Base-by-base conservation (phyloP, 2,329 filamentous ascomycete species). In the Cladosporium sp. region DNA sequence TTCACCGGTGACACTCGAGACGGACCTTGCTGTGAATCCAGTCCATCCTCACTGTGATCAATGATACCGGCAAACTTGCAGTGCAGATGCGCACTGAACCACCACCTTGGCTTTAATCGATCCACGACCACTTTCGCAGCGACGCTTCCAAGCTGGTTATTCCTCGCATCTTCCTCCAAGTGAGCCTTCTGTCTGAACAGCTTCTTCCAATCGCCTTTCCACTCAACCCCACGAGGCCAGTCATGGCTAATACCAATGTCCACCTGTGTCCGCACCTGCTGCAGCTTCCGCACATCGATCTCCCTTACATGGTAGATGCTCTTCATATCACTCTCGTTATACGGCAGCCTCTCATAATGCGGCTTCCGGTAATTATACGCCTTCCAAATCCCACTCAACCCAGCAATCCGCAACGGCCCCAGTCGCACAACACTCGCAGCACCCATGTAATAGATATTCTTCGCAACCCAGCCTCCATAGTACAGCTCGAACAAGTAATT, bases 391-490 rank as follows among this genome's bases (percentile, higher is more conserved):
- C 95, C 95, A 63, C 92, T 95, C 77, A 98, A 83, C 5, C 90
- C 94, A 41, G 92, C 92, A 68, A 99, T 96, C 26, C 95, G 88
- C 59, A 99, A 80, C 1, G 92, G 90, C 0, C 94, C 94, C 36
- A 96, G 83, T 21, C 90, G 89, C 49, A 99, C 77, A 10, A 99
- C 89, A 75, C 96, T 97, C 67, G 95, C 92, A 38, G 93, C 92
- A 59, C 95, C 95, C 77, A 98, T 85, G 80, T 97, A 99, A 83
- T 97, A 99, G 69, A 99, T 98, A 71, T 95, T 96, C 10, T 92
- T 93, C 8, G 94, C 94, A 6, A 92, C 95, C 95, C 95, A 99
- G 60, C 95, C 95, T 61, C 95, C 95, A 76, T 98, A 96, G 81
- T 92, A 96, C 0, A 99, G 86, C 79, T 99, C 95, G 83, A 89